These are phyloP conservation scores for Vicia faba DNA, from an alignment of 306 rosid genomes.

Conservation along the genomic window DNA sequence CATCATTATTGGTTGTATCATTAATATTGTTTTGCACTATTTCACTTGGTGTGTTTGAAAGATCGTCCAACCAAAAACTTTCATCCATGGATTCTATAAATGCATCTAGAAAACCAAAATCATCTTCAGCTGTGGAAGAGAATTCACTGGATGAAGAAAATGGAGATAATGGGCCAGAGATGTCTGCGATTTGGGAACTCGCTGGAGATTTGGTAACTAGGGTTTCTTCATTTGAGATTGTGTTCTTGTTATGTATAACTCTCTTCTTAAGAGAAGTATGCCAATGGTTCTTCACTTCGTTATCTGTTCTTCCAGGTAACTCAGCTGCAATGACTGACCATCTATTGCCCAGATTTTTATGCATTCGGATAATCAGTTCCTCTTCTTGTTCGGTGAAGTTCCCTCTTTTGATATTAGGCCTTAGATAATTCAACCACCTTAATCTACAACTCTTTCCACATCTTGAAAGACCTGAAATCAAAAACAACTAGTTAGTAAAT, in stretches of 20 bases:
- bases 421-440: conserved; percentile 52
- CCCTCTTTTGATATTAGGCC: conserved; percentile 49
- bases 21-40: neutral
- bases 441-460: conserved; percentile 55
- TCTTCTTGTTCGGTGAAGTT: conserved; percentile 42
- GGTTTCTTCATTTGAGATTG: neutral
- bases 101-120: conserved; percentile 41
- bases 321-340: conserved; percentile 49
- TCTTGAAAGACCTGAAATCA: conserved; percentile 30
- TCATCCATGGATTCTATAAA: neutral
- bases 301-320: conserved; percentile 48
- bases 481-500: neutral
- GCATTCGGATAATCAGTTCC: conserved; percentile 35
- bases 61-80: conserved; percentile 38
- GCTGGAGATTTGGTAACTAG: conserved; percentile 13
- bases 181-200: conserved; percentile 25
- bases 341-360: conserved; percentile 42
- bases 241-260: neutral
- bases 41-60: conserved; percentile 13
- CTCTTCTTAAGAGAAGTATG: conserved; percentile 43
- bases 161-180: conserved; percentile 7
- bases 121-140: conserved; percentile 33
- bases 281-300: conserved; percentile 52
- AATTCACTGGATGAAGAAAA: conserved; percentile 20
- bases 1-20: neutral